Percentiles rank a stretch among this genome's conserved stretches.
Conservation (phyloP, 164 flowering plant genomes). For the Euptelea pleiosperma region DNA sequence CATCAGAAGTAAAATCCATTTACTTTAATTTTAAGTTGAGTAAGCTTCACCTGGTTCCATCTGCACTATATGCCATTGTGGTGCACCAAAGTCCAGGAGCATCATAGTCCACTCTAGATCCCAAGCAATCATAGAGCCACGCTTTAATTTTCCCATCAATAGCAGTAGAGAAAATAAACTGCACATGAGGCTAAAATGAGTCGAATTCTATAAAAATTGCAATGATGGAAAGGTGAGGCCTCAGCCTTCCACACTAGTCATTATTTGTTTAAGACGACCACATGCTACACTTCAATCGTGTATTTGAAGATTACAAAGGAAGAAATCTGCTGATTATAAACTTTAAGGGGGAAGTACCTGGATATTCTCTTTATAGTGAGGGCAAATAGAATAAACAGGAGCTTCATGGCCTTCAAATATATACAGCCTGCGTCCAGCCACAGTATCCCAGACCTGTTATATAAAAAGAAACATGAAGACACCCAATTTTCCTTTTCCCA, state of each 20-base stretch:
- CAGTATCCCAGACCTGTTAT: slow-evolving; percentile 61
- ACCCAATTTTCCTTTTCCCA: neutral
- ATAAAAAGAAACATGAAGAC: neutral
- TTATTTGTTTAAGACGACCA: neutral
- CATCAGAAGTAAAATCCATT: neutral
- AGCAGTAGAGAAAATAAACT: slow-evolving; percentile 62
- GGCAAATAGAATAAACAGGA: slow-evolving; percentile 72
- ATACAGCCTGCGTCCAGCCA: slow-evolving; percentile 39
- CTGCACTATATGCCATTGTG: slow-evolving; percentile 57
- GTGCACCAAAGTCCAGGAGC: slow-evolving; percentile 55
- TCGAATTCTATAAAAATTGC: neutral
- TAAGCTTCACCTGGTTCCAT: slow-evolving; percentile 43
- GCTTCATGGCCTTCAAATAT: slow-evolving; percentile 75
- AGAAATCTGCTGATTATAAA: neutral
- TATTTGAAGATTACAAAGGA: neutral
- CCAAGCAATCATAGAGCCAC: slow-evolving; percentile 50
- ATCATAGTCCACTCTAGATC: slow-evolving; percentile 54
- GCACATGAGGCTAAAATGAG: slow-evolving; percentile 13
- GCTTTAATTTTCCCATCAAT: slow-evolving; percentile 61
- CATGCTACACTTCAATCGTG: neutral
- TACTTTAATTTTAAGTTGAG: neutral
- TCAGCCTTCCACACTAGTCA: neutral
- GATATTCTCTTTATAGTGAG: slow-evolving; percentile 64
- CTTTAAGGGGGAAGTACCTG: slow-evolving; percentile 33
- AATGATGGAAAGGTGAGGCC: neutral